Evolutionary conservation across 2,329 filamentous ascomycete species (phyloP).

Genomic region (Penicillium brevicompactum): DNA sequence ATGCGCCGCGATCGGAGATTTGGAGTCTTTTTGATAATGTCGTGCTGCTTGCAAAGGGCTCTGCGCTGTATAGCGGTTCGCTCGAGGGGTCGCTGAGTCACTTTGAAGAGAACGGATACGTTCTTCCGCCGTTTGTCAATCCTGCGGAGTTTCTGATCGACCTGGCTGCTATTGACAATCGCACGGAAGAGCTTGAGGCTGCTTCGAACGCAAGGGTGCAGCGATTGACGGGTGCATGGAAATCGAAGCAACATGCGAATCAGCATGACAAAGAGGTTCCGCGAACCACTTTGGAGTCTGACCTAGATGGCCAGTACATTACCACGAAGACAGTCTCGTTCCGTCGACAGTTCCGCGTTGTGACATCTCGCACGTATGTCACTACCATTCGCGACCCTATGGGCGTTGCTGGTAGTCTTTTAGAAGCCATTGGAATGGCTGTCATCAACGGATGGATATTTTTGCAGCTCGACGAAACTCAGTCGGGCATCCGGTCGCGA

Average conservation of each 20-base stretch:
- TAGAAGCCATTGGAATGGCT: slow-evolving; percentile 71
- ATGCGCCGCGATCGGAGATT: slow-evolving; percentile 77
- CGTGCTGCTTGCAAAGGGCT: slow-evolving; percentile 67
- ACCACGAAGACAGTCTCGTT: slow-evolving; percentile 56
- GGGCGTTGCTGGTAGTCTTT: slow-evolving; percentile 69
- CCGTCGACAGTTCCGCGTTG: slow-evolving; percentile 63
- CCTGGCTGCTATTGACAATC: slow-evolving; percentile 71
- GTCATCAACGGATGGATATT: slow-evolving; percentile 75
- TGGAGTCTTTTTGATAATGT: slow-evolving; percentile 76
- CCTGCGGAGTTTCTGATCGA: slow-evolving; percentile 78
- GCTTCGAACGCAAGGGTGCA: slow-evolving; percentile 62
- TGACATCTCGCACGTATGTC: slow-evolving; percentile 69
- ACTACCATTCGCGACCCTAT: slow-evolving; percentile 76
- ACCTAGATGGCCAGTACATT: background rate
- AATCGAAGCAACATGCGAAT: slow-evolving; percentile 3
- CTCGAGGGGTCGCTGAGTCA: slow-evolving; percentile 62
- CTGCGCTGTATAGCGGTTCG: slow-evolving; percentile 68
- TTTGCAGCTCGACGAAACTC: slow-evolving; percentile 63
- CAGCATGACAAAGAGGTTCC: slow-evolving; percentile 5
- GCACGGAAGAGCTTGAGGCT: slow-evolving; percentile 66
- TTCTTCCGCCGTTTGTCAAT: slow-evolving; percentile 72
- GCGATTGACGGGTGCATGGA: slow-evolving; percentile 65
- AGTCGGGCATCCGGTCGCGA: slow-evolving; percentile 72
- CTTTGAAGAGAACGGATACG: slow-evolving; percentile 63
- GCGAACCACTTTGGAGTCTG: background rate